phyloP scores from a whole-genome alignment of 2,329 filamentous ascomycete species.

The Penicillium sp. region DNA sequence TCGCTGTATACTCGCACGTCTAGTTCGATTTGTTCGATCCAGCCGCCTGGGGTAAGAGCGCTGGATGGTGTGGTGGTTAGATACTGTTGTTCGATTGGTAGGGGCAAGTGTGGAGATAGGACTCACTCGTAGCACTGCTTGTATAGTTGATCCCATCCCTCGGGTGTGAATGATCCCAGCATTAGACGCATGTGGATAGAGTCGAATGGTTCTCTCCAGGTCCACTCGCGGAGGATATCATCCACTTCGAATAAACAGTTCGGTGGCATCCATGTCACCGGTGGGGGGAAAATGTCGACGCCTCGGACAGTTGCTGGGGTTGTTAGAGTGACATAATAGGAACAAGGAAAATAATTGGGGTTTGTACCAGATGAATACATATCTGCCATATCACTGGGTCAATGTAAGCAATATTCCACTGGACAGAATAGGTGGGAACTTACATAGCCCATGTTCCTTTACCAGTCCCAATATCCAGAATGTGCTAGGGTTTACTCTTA shows the following conservation, averaged over 20 bases:
- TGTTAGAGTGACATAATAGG: not conserved
- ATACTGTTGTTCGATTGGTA: not conserved
- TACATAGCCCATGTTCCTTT: constrained; percentile 20
- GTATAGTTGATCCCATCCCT: constrained; percentile 4
- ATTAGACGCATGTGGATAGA: constrained; percentile 23
- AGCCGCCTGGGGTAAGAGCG: constrained; percentile 1
- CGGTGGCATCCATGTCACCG: constrained; percentile 22
- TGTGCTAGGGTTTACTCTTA: constrained; percentile 6
- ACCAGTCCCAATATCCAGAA: constrained; percentile 19
- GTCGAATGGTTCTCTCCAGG: constrained; percentile 22
- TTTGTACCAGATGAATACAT: constrained; percentile 2
- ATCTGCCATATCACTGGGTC: constrained; percentile 9
- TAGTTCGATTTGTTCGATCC: constrained; percentile 14
- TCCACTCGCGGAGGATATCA: constrained; percentile 23
- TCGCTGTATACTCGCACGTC: constrained; percentile 12
- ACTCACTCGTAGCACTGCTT: constrained; percentile 14
- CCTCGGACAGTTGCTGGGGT: constrained; percentile 12
- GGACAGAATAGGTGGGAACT: not conserved
- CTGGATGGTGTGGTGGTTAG: not conserved
- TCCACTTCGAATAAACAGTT: constrained; percentile 29
- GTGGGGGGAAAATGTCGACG: constrained; percentile 25
- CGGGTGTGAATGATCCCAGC: constrained; percentile 7
- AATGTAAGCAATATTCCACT: not conserved
- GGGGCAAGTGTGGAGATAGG: not conserved
- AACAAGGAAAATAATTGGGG: not conserved